Evolutionary conservation across 345 rosid genomes (phyloP).

Genomic region (Eucalyptus leucophloia): DNA sequence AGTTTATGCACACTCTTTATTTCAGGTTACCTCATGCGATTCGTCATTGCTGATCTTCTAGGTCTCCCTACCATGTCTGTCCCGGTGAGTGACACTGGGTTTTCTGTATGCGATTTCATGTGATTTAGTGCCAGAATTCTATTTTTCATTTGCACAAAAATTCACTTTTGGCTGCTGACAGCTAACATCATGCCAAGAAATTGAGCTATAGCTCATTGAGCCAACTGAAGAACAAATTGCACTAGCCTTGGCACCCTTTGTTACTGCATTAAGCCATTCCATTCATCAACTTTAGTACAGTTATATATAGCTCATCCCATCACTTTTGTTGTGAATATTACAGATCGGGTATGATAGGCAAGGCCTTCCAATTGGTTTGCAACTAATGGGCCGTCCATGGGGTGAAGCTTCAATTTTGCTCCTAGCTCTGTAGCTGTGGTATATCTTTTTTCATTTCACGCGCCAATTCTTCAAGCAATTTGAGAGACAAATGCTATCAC

Average conservation of each 20-base stretch:
- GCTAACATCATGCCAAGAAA: background rate
- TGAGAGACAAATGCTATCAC: background rate
- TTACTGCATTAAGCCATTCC: background rate
- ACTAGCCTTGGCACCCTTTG: background rate
- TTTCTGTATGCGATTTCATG: background rate
- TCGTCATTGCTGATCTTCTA: slow-evolving; percentile 52
- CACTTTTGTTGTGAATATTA: background rate
- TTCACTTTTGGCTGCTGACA: background rate
- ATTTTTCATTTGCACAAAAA: background rate
- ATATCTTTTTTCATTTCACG: background rate
- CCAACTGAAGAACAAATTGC: background rate
- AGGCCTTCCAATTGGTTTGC: slow-evolving; percentile 84
- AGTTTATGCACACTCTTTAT: background rate
- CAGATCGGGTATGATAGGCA: slow-evolving; percentile 84
- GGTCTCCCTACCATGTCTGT: slow-evolving; percentile 81
- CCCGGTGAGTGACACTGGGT: slow-evolving; percentile 34
- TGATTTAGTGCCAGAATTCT: background rate
- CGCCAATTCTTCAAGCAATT: background rate
- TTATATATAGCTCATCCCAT: background rate
- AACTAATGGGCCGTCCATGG: slow-evolving; percentile 79
- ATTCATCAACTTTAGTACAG: background rate
- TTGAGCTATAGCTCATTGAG: background rate
- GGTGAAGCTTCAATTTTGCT: slow-evolving; percentile 65
- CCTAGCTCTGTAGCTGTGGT: slow-evolving; percentile 75
- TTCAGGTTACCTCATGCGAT: slow-evolving; percentile 70